Base-by-base conservation (phyloP, 2,329 filamentous ascomycete genomes). In the Diaporthe sp. region DNA sequence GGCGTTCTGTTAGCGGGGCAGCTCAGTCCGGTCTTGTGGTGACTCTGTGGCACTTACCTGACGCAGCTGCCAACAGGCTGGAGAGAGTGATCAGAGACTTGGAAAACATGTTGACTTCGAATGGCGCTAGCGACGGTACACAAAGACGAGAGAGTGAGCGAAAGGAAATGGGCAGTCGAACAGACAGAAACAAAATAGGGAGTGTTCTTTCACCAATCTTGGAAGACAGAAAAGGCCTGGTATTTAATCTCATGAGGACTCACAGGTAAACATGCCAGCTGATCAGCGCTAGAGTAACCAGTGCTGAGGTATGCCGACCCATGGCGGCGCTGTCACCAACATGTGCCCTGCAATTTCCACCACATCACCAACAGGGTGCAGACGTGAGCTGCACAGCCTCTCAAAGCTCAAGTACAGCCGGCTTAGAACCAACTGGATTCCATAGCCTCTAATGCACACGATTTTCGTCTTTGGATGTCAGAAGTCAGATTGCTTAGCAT, bases 61-160 rank as follows among this genome's bases (percentile, higher is more conserved):
- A 51, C 9, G 51, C 77, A 34, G 72, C 61, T 44, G 76, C 74
- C 55, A 72, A 49, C 39, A 78, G 60, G 65, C 73, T n/a, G 55
- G 70, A 67, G 31, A 77, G 22, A 44, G 73, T 49, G 28, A 60
- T n/a, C 25, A 77, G 71, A 76, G 17, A 67, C 65, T 28, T 75
- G 62, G 55, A 72, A 71, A 77, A 55, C 77, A 78, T 78, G 19
- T 68, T 76, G 34, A 42, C 2, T 31, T 39, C 1, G 0, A 8
- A 12, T 1, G 13, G 15, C 15, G 17, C 44, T 37, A 7, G 31
- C 19, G 37, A 53, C 1, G 49, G 25, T 4, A 17, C 31, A 25
- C 9, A 71, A 25, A 4, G n/a, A 71, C 7, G 17, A 22, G 49
- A 37, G 31, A 31, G 37, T 8, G 15, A 72, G n/a, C 17, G 10